Evolutionary conservation across 2,329 filamentous ascomycete genomes (phyloP).

Genomic region (Beauveria asiatica): DNA sequence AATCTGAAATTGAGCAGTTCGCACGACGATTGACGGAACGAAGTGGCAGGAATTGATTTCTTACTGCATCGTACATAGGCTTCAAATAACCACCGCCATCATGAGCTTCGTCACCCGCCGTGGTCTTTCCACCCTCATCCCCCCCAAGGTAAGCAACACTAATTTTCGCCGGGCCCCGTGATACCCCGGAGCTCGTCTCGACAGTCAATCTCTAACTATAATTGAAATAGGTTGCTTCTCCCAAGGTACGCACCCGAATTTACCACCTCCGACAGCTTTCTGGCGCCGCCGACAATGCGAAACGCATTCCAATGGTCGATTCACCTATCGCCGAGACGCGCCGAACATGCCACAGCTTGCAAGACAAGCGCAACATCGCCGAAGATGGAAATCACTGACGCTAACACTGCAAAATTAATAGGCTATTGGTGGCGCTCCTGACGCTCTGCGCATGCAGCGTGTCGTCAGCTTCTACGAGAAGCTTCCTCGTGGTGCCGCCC

Average conservation of each 20-base stretch:
- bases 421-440: slow-evolving; percentile 90
- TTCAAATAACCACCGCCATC: slow-evolving; percentile 38
- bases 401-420: slow-evolving; percentile 28
- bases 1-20: slow-evolving; percentile 28
- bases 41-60: slow-evolving; percentile 12
- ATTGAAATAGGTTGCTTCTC: slow-evolving; percentile 62
- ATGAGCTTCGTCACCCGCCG: slow-evolving; percentile 92
- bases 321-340: slow-evolving; percentile 3
- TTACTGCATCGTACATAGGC: slow-evolving; percentile 14
- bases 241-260: slow-evolving; percentile 55
- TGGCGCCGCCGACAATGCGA: neutral
- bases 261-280: neutral
- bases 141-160: slow-evolving; percentile 72
- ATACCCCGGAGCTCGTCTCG: neutral
- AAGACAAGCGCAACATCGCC: neutral
- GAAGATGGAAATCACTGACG: neutral
- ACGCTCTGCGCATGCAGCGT: slow-evolving; percentile 95
- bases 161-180: slow-evolving; percentile 9
- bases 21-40: slow-evolving; percentile 24
- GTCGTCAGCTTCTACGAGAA: slow-evolving; percentile 99
- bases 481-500: slow-evolving; percentile 85
- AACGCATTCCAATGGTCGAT: neutral
- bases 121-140: slow-evolving; percentile 95
- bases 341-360: neutral
- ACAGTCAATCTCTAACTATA: slow-evolving; percentile 30